Base-by-base conservation (phyloP, 176 grass and related monocot genomes). In the Chrysopogon serrulatus region DNA sequence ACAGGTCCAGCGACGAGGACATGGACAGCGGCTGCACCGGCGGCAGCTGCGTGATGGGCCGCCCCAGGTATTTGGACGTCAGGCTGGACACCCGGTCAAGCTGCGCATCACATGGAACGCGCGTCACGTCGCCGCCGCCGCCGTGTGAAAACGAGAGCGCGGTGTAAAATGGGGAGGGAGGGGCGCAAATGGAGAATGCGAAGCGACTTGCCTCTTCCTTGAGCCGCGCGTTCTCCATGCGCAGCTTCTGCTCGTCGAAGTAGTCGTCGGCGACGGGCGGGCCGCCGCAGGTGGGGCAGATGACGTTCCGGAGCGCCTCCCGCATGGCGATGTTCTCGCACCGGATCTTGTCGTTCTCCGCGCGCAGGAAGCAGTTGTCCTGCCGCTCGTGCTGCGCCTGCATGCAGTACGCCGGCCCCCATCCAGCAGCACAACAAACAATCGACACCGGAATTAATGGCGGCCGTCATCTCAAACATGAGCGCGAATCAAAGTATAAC, bases 1-100 rank as follows among this genome's bases (percentile, higher is more conserved):
- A 89, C 45, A 98, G 91, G 88, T 98, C 95, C 21, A 98, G 82
- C 27, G 95, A 97, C n/a, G 94, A 97, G 31, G 95, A 98, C 62
- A 88, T 81, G 48, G 95, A 88, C n/a, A 94, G 34, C 41, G 92
- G 88, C 73, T 91, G 92, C 61, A 91, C 82, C 3, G 86, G 75
- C 10, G 95, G 95, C 44, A 95, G 86, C 83, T 98, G 95, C 33
- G 90, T 91, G 32, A 98, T 82, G 14, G 95, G 88, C 65, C 95
- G 86, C 33, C 95, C 95, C 1, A 98, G 90, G 85, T 98, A 93
- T 82, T 83, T 95, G 28, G 95, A 95, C 67, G 95, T 92, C 45
- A 98, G 64, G 84, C 92, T 87, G 11, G 92, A 91, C 57, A 95
- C 92, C 28, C 82, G 86, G 82, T 98, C 95, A 43, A 98, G 86